Percentiles rank a stretch among this genome's conserved stretches.
These are phyloP conservation scores for Alternaria viburni DNA, from an alignment of 2,329 filamentous ascomycete genomes.

Conservation along the genomic window DNA sequence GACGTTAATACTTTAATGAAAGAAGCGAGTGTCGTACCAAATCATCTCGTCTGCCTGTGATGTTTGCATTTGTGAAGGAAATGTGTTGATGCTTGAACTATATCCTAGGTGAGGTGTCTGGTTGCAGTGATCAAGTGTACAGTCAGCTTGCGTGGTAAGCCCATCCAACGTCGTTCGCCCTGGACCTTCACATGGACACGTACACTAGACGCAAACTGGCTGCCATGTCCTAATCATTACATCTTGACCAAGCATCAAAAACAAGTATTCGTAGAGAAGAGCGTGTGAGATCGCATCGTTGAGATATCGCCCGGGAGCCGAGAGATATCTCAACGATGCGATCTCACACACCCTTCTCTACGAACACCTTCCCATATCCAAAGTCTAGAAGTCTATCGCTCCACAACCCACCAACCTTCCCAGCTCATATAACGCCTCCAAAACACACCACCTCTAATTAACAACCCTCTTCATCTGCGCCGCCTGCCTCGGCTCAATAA, in stretches of 20 bases:
- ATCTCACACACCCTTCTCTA: background rate
- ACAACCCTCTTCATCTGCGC: constrained; percentile 51
- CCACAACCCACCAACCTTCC: background rate
- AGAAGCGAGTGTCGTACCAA: constrained; percentile 8
- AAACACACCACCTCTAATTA: constrained; percentile 9
- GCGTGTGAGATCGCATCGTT: background rate
- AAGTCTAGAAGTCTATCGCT: background rate
- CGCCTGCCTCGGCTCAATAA: constrained; percentile 86
- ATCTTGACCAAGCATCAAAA: background rate
- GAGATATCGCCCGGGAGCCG: background rate
- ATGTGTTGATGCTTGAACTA: background rate
- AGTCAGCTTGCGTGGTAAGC: background rate
- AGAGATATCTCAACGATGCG: background rate
- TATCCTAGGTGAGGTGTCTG: background rate
- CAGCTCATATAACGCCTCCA: background rate
- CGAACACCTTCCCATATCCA: background rate
- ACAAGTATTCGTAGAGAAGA: background rate
- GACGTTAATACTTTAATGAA: constrained; percentile 17
- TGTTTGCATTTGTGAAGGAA: background rate
- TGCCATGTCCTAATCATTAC: background rate
- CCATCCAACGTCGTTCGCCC: background rate
- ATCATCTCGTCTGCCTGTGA: background rate
- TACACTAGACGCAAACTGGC: background rate
- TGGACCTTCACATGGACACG: background rate
- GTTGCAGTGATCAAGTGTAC: background rate